Conservation (phyloP, 106 monocot species). For the Dioscorea dumetorum region DNA sequence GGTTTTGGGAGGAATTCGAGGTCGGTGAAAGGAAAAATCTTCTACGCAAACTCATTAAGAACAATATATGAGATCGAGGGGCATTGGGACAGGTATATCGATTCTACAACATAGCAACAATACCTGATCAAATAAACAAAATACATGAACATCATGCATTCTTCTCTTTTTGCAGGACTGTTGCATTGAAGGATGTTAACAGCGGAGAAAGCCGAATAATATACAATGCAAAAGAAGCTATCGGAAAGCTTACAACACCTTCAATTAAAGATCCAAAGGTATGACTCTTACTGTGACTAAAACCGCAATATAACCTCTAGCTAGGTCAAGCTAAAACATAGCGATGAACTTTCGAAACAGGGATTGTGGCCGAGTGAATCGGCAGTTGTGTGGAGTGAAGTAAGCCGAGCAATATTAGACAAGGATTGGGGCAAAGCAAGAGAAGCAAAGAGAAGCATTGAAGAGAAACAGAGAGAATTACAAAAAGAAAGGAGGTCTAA, state of each 20-base stretch:
- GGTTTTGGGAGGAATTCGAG: constrained; percentile 68
- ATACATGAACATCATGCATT: neutral
- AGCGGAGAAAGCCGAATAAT: constrained; percentile 40
- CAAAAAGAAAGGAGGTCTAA: constrained; percentile 39
- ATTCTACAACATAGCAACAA: too few species aligned
- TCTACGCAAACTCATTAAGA: constrained; percentile 27
- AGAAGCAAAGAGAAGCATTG: constrained; percentile 53
- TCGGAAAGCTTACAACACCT: constrained; percentile 61
- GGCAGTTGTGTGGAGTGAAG: constrained; percentile 64
- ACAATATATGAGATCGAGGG: constrained; percentile 70
- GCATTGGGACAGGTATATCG: constrained; percentile 70
- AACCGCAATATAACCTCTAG: neutral
- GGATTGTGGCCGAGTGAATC: constrained; percentile 54
- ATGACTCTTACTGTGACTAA: neutral
- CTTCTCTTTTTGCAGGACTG: constrained; percentile 20
- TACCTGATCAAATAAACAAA: too few species aligned
- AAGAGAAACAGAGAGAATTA: constrained; percentile 55
- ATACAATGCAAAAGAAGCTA: constrained; percentile 67
- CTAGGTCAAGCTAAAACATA: neutral
- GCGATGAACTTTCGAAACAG: constrained; percentile 21
- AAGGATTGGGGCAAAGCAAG: constrained; percentile 78
- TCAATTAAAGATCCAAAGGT: constrained; percentile 55
- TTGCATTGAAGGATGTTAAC: constrained; percentile 60
- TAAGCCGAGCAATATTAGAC: constrained; percentile 53
- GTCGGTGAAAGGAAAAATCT: constrained; percentile 60